Conservation (phyloP, 2,329 filamentous ascomycete species). For the Colletotrichum cordylinicola region DNA sequence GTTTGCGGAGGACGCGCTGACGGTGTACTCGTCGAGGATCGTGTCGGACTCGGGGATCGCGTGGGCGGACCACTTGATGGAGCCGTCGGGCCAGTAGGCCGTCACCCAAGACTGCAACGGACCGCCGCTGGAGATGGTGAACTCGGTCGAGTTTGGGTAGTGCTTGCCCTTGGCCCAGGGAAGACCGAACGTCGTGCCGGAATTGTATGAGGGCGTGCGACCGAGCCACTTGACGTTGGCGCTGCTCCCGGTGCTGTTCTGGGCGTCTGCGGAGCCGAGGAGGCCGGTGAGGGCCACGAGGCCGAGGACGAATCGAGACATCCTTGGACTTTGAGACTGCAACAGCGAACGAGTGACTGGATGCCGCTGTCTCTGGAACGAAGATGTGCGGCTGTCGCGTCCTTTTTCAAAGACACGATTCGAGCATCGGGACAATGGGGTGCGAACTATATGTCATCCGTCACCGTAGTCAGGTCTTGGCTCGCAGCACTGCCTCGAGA, state of each 20-base stretch:
- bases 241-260: constrained; percentile 11
- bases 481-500: background rate
- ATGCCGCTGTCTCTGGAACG: background rate
- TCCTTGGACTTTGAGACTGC: background rate
- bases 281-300: constrained; percentile 19
- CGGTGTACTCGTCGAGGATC: constrained; percentile 46
- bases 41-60: constrained; percentile 51
- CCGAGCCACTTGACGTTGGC: constrained; percentile 44
- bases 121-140: constrained; percentile 33
- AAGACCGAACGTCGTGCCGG: constrained; percentile 48
- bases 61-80: constrained; percentile 67
- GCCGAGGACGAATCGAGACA: constrained; percentile 13
- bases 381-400: background rate
- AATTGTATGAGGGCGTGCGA: constrained; percentile 35
- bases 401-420: background rate
- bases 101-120: constrained; percentile 59
- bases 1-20: constrained; percentile 25
- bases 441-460: background rate
- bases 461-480: background rate
- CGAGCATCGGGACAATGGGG: background rate
- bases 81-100: constrained; percentile 65
- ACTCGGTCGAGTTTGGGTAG: constrained; percentile 38
- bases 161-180: constrained; percentile 48
- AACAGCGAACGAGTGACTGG: background rate
- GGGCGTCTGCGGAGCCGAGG: constrained; percentile 11